Evolutionary conservation across 768 basidiomycete genomes (phyloP), one percentile per base, ranked within the genome.

Genomic region (Kwoniella sp.): DNA sequence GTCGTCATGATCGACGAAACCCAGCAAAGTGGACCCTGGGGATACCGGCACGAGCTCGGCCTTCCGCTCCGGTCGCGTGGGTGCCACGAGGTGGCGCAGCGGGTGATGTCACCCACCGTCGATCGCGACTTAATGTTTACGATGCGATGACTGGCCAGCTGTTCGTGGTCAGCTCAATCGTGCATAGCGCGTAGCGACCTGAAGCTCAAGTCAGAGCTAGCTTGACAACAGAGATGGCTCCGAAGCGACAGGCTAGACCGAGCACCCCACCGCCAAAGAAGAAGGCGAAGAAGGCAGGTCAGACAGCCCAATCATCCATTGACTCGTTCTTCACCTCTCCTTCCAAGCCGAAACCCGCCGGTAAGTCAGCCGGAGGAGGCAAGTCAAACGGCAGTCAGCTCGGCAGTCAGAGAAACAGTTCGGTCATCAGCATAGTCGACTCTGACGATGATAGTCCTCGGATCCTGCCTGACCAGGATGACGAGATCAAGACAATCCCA

Each of bases 281-380:
- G 45, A 57, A 57, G 34, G 34, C 36, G 17, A 45, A 44, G 46
- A 53, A 56, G 39, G 47, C 19, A 20, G 38, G 38, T 36, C 42
- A 25, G 23, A 42, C 17, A 5, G 27, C 42, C 20, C 60, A 61
- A 33, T 23, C 55, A 2, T 61, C 60, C 5, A 57, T 61, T 12
- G 17, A 48, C 7, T 50, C 56, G 17, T 61, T 61, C 60, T 61
- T 61, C 44, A 27, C 51, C 11, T 61, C 60, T 4, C 60, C 60
- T 15, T 49, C 44, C n/a, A 61, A 61, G 38, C 41, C 50, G 8
- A 56, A 49, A 36, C 27, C 20, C 7, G 22, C n/a, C 8, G 31
- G 6, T 11, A 43, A 28, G n/a, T n/a, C n/a, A n/a, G n/a, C n/a
- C n/a, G n/a, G 11, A 10, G 26, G 25, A 32, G 19, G 40, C 7